Conservation (phyloP, 2,329 filamentous ascomycete genomes). For the Alternaria viburni region DNA sequence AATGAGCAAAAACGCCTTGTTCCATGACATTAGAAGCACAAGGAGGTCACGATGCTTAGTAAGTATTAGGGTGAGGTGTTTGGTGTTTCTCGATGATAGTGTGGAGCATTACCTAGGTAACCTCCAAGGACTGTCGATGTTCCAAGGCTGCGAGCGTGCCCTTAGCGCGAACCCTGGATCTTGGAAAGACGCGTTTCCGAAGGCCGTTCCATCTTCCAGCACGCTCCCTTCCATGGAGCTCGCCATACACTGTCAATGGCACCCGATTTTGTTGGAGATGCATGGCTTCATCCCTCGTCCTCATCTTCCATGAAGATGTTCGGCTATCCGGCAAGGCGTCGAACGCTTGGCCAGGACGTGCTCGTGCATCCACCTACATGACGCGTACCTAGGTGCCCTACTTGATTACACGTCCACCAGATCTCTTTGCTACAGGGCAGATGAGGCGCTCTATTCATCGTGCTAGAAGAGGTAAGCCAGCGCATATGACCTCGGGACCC, state of each 20-base stretch:
- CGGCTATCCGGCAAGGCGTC: slow-evolving; percentile 11
- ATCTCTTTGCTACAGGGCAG: slow-evolving; percentile 3
- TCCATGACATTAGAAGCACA: no score
- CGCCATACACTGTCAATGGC: neutral
- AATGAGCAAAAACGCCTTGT: no score
- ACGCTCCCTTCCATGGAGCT: neutral
- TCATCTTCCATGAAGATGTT: neutral
- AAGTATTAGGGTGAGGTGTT: no score
- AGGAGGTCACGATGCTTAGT: no score
- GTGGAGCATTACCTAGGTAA: no score
- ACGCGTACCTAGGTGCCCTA: slow-evolving; percentile 1
- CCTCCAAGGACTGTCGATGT: no score
- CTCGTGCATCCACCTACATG: slow-evolving; percentile 8
- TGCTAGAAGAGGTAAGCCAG: slow-evolving; percentile 25
- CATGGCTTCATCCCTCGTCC: no score
- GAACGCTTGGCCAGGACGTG: slow-evolving; percentile 25
- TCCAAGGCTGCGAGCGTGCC: neutral
- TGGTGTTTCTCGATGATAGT: no score
- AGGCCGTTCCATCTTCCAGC: neutral
- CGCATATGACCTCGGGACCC: no score
- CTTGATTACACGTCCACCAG: neutral
- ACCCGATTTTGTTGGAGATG: fast-evolving
- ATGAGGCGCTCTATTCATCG: slow-evolving; percentile 37
- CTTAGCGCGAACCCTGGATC: neutral
- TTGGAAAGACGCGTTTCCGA: neutral